Conservation (phyloP, 495 filamentous ascomycete genomes). For the Aspergillus kassunensis region DNA sequence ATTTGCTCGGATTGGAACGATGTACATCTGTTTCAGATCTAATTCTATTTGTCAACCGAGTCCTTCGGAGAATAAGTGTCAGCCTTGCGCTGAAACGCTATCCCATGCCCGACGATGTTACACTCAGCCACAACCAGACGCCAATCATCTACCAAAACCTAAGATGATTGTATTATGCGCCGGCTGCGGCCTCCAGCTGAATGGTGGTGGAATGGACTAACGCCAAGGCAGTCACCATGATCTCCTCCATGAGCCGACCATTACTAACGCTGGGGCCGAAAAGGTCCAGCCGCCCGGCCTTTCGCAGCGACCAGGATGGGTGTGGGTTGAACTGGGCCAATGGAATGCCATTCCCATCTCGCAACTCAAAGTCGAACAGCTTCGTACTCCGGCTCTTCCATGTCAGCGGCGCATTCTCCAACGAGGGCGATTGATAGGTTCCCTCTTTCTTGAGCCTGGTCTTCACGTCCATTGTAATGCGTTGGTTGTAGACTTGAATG, state of each 20-base stretch:
- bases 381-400: constrained; percentile 12
- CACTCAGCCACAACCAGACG: neutral
- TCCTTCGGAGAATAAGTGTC: neutral
- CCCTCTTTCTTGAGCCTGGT: constrained; percentile 7
- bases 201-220: constrained; percentile 1
- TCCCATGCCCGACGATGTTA: neutral
- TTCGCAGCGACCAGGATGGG: neutral
- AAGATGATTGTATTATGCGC: too few species aligned
- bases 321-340: constrained; percentile 10
- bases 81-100: neutral
- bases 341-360: constrained; percentile 1
- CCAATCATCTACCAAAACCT: neutral
- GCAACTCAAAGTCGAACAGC: constrained; percentile 10
- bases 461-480: neutral
- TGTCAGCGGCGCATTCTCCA: neutral
- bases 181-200: neutral
- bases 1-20: too few species aligned
- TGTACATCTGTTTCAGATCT: too few species aligned
- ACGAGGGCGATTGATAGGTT: constrained; percentile 1
- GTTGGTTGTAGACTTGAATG: neutral
- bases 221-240: constrained; percentile 6
- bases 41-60: too few species aligned
- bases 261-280: neutral
- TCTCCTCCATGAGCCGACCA: constrained; percentile 7
- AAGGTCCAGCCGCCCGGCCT: constrained; percentile 6